Evolutionary conservation across 106 monocot genomes (phyloP).

Genomic region (Apostasia ramifera): DNA sequence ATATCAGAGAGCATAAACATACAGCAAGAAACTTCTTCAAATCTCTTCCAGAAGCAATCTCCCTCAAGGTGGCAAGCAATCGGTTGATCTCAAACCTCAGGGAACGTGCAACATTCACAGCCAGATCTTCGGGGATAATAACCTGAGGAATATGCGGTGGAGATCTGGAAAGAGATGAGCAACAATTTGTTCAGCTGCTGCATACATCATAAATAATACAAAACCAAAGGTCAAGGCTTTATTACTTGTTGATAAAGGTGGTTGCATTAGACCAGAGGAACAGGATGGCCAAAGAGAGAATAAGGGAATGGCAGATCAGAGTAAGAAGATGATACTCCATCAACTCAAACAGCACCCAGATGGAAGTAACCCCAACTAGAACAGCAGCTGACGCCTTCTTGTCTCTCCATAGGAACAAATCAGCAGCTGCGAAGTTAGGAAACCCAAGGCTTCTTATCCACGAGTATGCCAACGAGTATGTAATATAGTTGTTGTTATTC

Average conservation of each 20-base stretch:
- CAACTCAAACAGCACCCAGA: constrained; percentile 79
- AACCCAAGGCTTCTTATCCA: not conserved
- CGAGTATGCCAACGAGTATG: no score
- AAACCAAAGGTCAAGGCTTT: no score
- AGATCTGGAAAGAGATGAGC: constrained; percentile 19
- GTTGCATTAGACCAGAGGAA: constrained; percentile 61
- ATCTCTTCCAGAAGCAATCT: constrained; percentile 38
- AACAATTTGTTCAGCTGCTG: not conserved
- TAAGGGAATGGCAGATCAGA: constrained; percentile 48
- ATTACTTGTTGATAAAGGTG: constrained; percentile 61
- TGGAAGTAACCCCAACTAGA: constrained; percentile 36
- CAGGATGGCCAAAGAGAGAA: constrained; percentile 29
- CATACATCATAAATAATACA: not conserved
- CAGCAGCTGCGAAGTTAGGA: constrained; percentile 38
- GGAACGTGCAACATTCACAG: constrained; percentile 25
- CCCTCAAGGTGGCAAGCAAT: constrained; percentile 16
- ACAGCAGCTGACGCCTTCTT: constrained; percentile 59
- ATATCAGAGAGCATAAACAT: constrained; percentile 11
- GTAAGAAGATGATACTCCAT: constrained; percentile 59
- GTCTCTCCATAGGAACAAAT: constrained; percentile 64
- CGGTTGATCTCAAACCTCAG: constrained; percentile 33
- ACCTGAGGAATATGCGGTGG: constrained; percentile 39
- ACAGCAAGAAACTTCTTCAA: constrained; percentile 47
- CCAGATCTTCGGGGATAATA: constrained; percentile 35
- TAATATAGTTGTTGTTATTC: no score